Base-by-base conservation (phyloP, 1,284 basidiomycete genomes). In the Pseudomicrostroma phylloplanum region DNA sequence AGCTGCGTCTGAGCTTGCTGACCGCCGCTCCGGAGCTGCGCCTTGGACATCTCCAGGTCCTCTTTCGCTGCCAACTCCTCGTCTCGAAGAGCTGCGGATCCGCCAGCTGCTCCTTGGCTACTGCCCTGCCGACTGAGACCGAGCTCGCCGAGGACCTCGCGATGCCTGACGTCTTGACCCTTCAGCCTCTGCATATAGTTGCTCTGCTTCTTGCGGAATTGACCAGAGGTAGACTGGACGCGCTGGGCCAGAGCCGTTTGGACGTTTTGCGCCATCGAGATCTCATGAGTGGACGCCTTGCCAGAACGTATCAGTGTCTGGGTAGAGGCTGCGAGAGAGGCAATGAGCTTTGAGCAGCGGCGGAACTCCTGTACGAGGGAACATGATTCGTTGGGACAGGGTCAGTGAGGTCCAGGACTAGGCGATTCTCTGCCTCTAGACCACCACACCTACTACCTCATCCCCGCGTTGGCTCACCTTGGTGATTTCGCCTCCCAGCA, bases 131-230 rank as follows among this genome's bases (percentile, higher is more conserved):
- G 21, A 55, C 56, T 40, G 58, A 49, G n/a, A 58, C 23, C 12
- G 56, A 58, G 19, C 55, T 36, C 65, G 11, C 69, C 65, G 1
- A 67, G 63, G 12, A 73, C 66, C 23, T 76, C 72, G 1, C 65
- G 55, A 56, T 74, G 70, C n/a, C 70, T 46, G 12, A 74, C 67
- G 40, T 79, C 72, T 61, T 70, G 61, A 86, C 93, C 82, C 76
- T 94, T 71, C 61, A 79, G 68, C 1, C 93, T 91, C 81, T 94
- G 89, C 87, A 99, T 89, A 81, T 98, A 98, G 39, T 93, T 88
- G 61, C 90, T 86, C 81, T 99, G 96, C 82, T 96, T 96, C 83
- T 94, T 96, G 64, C 96, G 85, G 78, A 99, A 98, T n/a, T 87
- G 83, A 21, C 88, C 89, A 72, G 90, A 93, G 56, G 93, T 83